phyloP scores from a whole-genome alignment of 2,329 filamentous ascomycete species.

The Stromatinia cepivora region DNA sequence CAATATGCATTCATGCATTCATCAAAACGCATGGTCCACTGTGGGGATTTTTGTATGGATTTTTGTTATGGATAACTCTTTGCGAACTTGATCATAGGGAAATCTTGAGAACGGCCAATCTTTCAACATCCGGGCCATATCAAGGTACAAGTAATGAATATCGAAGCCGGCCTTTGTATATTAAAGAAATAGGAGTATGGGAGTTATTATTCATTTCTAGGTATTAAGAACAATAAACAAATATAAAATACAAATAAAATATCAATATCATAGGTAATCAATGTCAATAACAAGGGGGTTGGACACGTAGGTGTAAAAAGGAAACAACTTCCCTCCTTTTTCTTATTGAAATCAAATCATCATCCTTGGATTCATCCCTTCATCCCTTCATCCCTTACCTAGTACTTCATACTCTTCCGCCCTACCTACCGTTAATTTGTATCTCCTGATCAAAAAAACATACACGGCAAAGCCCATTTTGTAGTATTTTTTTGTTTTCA shows the following conservation, averaged over 20 bases:
- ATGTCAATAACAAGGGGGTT: neutral
- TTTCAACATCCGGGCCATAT: neutral
- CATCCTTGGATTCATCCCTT: neutral
- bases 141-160: neutral
- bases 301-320: constrained; percentile 18
- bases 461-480: constrained; percentile 4
- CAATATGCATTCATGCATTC: constrained; percentile 16
- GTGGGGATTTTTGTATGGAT: neutral
- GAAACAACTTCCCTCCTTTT: neutral
- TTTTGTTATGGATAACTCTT: neutral
- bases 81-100: neutral
- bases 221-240: neutral
- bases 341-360: neutral
- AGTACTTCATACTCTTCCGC: neutral
- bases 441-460: constrained; percentile 18
- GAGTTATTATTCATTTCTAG: neutral
- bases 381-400: neutral
- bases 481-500: constrained; percentile 5
- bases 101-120: neutral
- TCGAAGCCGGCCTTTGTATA: neutral
- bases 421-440: too few species aligned
- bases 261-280: neutral
- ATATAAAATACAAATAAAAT: neutral
- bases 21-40: constrained; percentile 5
- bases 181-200: neutral